Percentiles rank a stretch among this genome's conserved stretches.
Evolutionary conservation across 2,329 filamentous ascomycete genomes (phyloP).

Genomic region (Reticulascus tulasneorum): DNA sequence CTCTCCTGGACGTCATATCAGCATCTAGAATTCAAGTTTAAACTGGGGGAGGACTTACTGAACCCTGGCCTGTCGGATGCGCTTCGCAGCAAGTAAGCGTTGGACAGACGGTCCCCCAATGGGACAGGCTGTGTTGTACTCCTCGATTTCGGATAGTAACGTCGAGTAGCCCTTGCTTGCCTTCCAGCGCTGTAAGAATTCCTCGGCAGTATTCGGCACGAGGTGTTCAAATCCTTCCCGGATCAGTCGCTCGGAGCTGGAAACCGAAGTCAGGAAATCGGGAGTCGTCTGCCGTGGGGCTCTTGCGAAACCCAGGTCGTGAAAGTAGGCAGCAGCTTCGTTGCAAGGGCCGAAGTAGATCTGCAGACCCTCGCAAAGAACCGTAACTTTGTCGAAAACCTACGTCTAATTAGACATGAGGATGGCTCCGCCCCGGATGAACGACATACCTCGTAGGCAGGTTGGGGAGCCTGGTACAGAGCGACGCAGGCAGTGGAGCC

Average conservation of each 20-base stretch:
- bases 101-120: slow-evolving; percentile 9
- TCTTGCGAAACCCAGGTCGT: slow-evolving; percentile 60
- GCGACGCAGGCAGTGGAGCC: slow-evolving; percentile 21
- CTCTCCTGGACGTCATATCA: slow-evolving; percentile 37
- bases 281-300: slow-evolving; percentile 59
- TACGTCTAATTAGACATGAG: slow-evolving; percentile 1
- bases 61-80: slow-evolving; percentile 15
- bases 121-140: slow-evolving; percentile 15
- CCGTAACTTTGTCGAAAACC: slow-evolving; percentile 62
- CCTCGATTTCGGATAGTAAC: slow-evolving; percentile 24
- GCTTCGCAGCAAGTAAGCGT: slow-evolving; percentile 6
- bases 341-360: slow-evolving; percentile 62
- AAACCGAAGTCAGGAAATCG: slow-evolving; percentile 67
- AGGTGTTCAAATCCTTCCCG: slow-evolving; percentile 20
- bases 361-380: slow-evolving; percentile 63
- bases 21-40: no score
- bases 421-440: neutral
- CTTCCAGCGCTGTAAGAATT: slow-evolving; percentile 23
- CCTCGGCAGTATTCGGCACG: slow-evolving; percentile 26
- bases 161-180: slow-evolving; percentile 20
- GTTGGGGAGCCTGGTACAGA: slow-evolving; percentile 61
- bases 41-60: no score
- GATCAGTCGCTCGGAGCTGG: slow-evolving; percentile 24
- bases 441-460: slow-evolving; percentile 43
- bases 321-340: slow-evolving; percentile 61